A percentile compares a stretch with the other conserved stretches of the same genome.
phyloP scores from a whole-genome alignment of 1,139 yeast genomes.

The Sugiyamaella grinbergsii region DNA sequence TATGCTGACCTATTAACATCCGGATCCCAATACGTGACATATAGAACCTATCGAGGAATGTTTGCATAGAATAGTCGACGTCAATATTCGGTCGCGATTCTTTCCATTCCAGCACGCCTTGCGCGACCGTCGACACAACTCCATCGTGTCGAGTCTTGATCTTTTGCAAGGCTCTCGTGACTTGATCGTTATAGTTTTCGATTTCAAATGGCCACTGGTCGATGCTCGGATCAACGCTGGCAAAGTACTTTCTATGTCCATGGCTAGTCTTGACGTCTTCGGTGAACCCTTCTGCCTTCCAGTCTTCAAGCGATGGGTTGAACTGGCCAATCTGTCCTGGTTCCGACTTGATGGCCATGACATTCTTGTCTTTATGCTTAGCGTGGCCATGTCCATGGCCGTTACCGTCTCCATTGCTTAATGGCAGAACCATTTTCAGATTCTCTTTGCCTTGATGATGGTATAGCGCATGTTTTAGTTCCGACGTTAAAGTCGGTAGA shows the following conservation, averaged over 20 bases:
- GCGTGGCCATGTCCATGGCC: background rate
- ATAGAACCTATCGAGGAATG: constrained; percentile 78
- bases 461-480: constrained; percentile 37
- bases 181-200: constrained; percentile 66
- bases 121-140: constrained; percentile 90
- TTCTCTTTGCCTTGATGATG: constrained; percentile 28
- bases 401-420: constrained; percentile 19
- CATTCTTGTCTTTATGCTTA: constrained; percentile 26
- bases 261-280: constrained; percentile 25
- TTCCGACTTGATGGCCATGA: constrained; percentile 38
- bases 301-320: constrained; percentile 33
- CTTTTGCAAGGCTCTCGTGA: constrained; percentile 64
- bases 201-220: constrained; percentile 71
- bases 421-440: constrained; percentile 19
- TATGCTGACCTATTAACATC: constrained; percentile 87
- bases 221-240: constrained; percentile 53
- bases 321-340: constrained; percentile 28
- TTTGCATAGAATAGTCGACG: constrained; percentile 62
- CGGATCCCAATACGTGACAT: constrained; percentile 87
- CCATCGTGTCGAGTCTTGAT: constrained; percentile 89
- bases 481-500: constrained; percentile 39
- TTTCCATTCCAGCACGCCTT: constrained; percentile 92
- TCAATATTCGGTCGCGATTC: constrained; percentile 33
- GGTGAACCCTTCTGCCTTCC: constrained; percentile 35
- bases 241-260: constrained; percentile 55